Percentiles rank a stretch among this genome's conserved stretches.
Evolutionary conservation across 208 protist genomes (phyloP).

Genomic region (Herpetomonas tarakana): DNA sequence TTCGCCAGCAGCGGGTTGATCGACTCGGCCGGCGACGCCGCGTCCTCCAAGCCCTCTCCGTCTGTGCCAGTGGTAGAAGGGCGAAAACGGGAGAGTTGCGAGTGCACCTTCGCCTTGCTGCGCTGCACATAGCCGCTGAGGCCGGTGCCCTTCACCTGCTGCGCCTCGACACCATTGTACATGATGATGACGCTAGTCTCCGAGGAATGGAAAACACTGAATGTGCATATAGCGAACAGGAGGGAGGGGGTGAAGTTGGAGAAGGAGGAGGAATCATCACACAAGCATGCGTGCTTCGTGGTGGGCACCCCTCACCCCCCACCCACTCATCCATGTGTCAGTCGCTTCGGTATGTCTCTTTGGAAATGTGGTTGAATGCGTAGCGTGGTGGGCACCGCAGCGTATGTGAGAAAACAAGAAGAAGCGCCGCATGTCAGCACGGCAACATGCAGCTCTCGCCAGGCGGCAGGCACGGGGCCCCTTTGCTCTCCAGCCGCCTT

Average conservation of each 20-base stretch:
- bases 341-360: no score
- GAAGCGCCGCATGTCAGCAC: no score
- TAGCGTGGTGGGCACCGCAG: no score
- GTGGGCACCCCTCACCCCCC: no score
- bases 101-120: conserved; percentile 38
- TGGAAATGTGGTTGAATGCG: no score
- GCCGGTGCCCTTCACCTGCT: conserved; percentile 71
- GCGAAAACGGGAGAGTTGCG: conserved; percentile 18
- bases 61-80: conserved; percentile 17
- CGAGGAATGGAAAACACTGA: background rate
- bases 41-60: conserved; percentile 13
- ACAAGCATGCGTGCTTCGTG: background rate
- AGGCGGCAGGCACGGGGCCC: no score
- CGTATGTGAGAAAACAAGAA: no score
- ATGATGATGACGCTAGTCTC: conserved; percentile 19
- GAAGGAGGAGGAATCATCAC: conserved; percentile 1
- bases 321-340: no score
- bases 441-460: no score
- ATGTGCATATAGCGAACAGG: background rate
- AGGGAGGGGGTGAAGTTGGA: background rate
- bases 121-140: conserved; percentile 87
- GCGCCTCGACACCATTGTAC: conserved; percentile 78
- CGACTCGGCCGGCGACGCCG: conserved; percentile 15
- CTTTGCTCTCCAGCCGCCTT: no score
- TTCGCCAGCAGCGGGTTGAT: conserved; percentile 68